Evolutionary conservation across 441 rosid genomes (phyloP), one percentile per base, ranked within the genome.

Genomic region (Populus trichocarpa): DNA sequence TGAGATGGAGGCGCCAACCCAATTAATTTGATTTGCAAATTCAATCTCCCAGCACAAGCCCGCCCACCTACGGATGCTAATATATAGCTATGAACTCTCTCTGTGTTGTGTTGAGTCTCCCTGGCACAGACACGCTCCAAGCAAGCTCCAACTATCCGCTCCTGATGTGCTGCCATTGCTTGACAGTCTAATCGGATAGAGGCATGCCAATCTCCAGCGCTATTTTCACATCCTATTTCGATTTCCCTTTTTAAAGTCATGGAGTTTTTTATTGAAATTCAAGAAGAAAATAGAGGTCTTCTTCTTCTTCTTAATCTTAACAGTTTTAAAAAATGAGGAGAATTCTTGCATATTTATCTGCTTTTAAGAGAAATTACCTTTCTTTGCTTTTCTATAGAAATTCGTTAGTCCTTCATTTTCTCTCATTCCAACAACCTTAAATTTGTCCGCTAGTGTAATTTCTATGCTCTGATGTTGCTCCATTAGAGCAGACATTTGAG

Each of bases 391-490:
- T 13, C 35, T 32, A 11, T 63, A 68, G 38, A 77, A 67, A 57
- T 65, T 33, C 36, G 67, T 32, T 42, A 25, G 61, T 16, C 12
- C 73, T 20, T 57, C 77, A 8, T 26, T 57, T 67, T 38, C 70
- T 72, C 50, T 40, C 36, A 26, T 14, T 25, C 36, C 69, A 1
- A 78, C 18, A 25, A 50, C 26, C 16, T 61, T 63, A 10, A 42
- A 66, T 72, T 71, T 40, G 5, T 18, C 70, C 26, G 28, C 66
- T 64, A 2, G 20, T 53, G 71, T 14, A 50, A 46, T 61, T 18
- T 28, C 67, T 10, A 18, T 2, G 3, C 70, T 73, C 20, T 63
- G 77, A 5, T 84, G 78, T 69, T 86, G 81, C 77, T 85, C 88
- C 32, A 30, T 30, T 30, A 30, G 32, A 30, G 32, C 32, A 30